phyloP scores from a whole-genome alignment of 164 flowering plant genomes.

The Sextonia rubra region DNA sequence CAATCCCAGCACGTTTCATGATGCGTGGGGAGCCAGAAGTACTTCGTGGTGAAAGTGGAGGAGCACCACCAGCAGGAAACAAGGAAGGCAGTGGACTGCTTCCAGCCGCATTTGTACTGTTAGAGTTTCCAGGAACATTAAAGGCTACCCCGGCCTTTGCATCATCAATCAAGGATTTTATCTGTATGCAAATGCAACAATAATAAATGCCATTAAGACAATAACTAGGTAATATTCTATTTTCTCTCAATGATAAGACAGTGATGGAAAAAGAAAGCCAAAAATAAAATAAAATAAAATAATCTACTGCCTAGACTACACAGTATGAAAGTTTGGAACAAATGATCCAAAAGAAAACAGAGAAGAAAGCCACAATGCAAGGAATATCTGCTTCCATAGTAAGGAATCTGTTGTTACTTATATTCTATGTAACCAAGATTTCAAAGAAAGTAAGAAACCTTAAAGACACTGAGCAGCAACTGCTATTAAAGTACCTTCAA shows the following conservation, averaged over 20 bases:
- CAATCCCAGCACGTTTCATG: slow-evolving; percentile 61
- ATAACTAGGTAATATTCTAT: background rate
- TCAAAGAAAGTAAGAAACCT: too few species aligned
- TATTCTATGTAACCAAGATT: too few species aligned
- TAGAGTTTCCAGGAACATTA: slow-evolving; percentile 52
- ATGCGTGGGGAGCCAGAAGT: slow-evolving; percentile 91
- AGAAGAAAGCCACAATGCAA: too few species aligned
- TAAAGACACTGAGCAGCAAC: too few species aligned
- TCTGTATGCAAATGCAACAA: slow-evolving; percentile 37
- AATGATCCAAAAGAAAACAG: too few species aligned
- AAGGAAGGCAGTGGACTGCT: slow-evolving; percentile 81
- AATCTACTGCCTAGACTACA: background rate
- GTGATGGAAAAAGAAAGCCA: background rate
- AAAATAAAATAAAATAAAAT: too few species aligned
- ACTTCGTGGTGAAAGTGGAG: slow-evolving; percentile 98
- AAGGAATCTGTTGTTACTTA: too few species aligned
- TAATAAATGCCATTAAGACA: background rate
- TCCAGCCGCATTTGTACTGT: slow-evolving; percentile 46
- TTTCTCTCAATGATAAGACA: background rate
- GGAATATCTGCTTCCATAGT: too few species aligned
- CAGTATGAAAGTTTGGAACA: background rate
- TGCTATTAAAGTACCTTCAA: too few species aligned
- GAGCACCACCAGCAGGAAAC: slow-evolving; percentile 97
- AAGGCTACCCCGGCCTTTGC: slow-evolving; percentile 73
- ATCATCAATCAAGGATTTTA: slow-evolving; percentile 74